Evolutionary conservation across 371 early-diverging fungal species (phyloP), one percentile per base, ranked within the genome.

Genomic region (Mortierella sp.): DNA sequence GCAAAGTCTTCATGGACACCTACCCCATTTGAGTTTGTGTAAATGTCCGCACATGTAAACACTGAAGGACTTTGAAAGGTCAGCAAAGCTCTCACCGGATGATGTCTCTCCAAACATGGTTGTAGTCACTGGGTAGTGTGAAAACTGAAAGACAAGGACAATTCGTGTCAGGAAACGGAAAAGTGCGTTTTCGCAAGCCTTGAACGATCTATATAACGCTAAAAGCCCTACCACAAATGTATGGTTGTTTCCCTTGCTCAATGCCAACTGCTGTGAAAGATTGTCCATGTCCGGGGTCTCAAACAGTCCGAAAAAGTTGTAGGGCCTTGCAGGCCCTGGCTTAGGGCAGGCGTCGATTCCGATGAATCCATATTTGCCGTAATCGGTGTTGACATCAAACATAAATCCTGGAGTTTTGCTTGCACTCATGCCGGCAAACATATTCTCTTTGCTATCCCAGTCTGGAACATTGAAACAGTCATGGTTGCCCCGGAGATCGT

Each of bases 291-390:
- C 91, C 24, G 76, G 70, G 4, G 84, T 84, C 31, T 93, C 93
- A 47, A 95, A 72, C 66, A 89, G 87, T 2, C 96, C 95, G 75
- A 96, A 97, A 64, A 97, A 95, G 64, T 97, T 97, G 79, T 95
- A 86, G 2, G 96, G 97, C 31, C 95, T 80, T 7, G 90, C 84
- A 24, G 93, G 88, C 7, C 96, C 95, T n/a, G 81, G 80, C 47
- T 84, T 83, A 1, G 95, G 95, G 55, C 95, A 96, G 7, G 88
- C 93, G 79, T 97, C 95, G 14, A 92, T 83, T 2, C 93, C 93
- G 46, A 95, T 86, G 82, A 97, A 95, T 37, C 86, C 82, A 72
- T 96, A 97, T 11, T 78, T 78, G 11, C 95, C 94, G 65, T 87
- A 91, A 0, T 83, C 72, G 47, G 86, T 84, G 5, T 72, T 67